Conservation (phyloP, 108 stramenopile species). For the Epithemia pelagica region DNA sequence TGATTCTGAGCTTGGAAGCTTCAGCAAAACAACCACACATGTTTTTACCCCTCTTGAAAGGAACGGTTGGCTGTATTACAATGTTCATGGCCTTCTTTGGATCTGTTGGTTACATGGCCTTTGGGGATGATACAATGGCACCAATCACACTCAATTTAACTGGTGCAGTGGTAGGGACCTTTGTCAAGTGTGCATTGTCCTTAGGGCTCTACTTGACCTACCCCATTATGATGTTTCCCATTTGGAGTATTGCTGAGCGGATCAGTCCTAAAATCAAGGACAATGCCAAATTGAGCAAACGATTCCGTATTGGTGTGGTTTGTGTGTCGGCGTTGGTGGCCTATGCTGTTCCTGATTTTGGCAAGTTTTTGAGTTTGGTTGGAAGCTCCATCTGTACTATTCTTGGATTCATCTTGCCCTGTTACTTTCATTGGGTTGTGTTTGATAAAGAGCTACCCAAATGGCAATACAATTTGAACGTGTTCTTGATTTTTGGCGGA, state of each 20-base stretch:
- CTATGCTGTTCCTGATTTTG: constrained; percentile 60
- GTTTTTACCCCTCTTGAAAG: constrained; percentile 42
- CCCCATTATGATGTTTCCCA: constrained; percentile 84
- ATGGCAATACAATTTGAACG: constrained; percentile 35
- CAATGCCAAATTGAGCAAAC: constrained; percentile 15
- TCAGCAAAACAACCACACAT: constrained; percentile 29
- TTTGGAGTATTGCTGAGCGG: constrained; percentile 41
- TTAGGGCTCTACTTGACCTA: constrained; percentile 70
- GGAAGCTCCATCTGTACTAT: constrained; percentile 68
- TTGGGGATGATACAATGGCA: constrained; percentile 45
- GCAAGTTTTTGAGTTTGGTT: constrained; percentile 60
- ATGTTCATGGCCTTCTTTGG: constrained; percentile 66
- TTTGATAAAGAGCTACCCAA: constrained; percentile 37
- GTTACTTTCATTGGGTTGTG: constrained; percentile 54
- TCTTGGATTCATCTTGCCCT: constrained; percentile 66
- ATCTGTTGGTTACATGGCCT: constrained; percentile 53
- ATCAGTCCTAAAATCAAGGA: constrained; percentile 14
- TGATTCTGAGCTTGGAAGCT: constrained; percentile 55
- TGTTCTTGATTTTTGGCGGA: constrained; percentile 43
- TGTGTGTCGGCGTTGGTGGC: constrained; percentile 49
- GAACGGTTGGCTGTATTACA: constrained; percentile 42
- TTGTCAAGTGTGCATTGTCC: constrained; percentile 68
- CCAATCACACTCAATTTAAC: constrained; percentile 68
- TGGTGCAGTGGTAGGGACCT: constrained; percentile 30
- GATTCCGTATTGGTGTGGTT: constrained; percentile 38